These are phyloP conservation scores for Pneumocystis sp. DNA, from an alignment of 1,139 yeast species.

Conservation along the genomic window DNA sequence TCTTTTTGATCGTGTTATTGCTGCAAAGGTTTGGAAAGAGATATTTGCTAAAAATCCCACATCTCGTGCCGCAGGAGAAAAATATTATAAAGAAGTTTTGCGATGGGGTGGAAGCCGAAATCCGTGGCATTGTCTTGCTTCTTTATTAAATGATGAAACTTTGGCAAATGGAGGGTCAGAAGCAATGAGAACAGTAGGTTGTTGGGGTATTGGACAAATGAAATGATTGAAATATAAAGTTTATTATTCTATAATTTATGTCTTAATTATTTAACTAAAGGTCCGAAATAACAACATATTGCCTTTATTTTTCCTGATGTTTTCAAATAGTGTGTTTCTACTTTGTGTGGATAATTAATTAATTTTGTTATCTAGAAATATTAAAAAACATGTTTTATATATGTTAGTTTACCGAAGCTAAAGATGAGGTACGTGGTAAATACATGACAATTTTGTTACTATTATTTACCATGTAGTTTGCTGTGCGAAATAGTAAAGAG, in stretches of 20 bases:
- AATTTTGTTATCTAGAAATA: constrained; percentile 3
- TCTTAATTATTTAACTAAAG: constrained; percentile 2
- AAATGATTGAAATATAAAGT: neutral
- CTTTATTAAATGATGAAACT: constrained; percentile 50
- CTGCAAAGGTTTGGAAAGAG: constrained; percentile 67
- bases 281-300: constrained; percentile 7
- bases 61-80: constrained; percentile 56
- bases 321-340: constrained; percentile 8
- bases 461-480: constrained; percentile 1
- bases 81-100: constrained; percentile 53
- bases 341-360: constrained; percentile 3
- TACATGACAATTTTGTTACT: constrained; percentile 6
- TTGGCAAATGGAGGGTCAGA: constrained; percentile 48
- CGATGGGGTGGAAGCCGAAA: constrained; percentile 91
- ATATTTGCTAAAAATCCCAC: constrained; percentile 49
- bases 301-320: constrained; percentile 7
- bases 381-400: neutral
- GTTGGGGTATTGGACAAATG: constrained; percentile 6
- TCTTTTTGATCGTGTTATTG: constrained; percentile 81
- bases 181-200: constrained; percentile 56
- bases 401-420: constrained; percentile 2
- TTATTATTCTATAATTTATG: neutral
- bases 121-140: constrained; percentile 78
- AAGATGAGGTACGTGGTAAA: constrained; percentile 8
- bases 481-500: neutral